Evolutionary conservation across 495 filamentous ascomycete genomes (phyloP), one percentile per base, ranked within the genome.

Genomic region (Aspergillus mulundensis): DNA sequence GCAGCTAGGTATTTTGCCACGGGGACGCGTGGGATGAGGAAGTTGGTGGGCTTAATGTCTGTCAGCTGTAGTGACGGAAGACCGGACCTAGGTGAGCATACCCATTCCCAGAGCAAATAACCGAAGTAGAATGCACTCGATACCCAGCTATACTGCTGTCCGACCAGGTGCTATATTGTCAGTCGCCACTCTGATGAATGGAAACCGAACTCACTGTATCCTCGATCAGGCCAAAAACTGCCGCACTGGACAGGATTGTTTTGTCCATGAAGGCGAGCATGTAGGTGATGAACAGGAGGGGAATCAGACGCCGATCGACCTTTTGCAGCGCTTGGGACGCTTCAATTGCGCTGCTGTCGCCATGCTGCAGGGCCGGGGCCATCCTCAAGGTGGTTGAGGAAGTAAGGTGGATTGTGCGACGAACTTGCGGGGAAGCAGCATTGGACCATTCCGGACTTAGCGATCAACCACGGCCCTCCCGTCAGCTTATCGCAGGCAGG

Each of bases 111-210:
- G 58, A 63, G 67, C 28, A 83, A 66, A 58, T 77, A 87, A 4
- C 85, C 84, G 58, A 86, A 80, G 61, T 86, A 84, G 70, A 85
- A 86, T 20, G 83, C 66, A n/a, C 73, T 77, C 2, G 73, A 77
- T 0, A 84, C 72, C 80, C 80, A 86, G 58, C 71, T 81, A 53
- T 85, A 85, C 51, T 85, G 75, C 5, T 75, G 68, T 23, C 82
- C 82, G 21, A 71, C 66, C 4, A 86, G 67, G 7, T 60, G 50
- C 61, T 63, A 24, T 41, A 28, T 73, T 51, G 81, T 74, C 14
- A 24, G 20, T 3, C n/a, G n/a, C 14, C 5, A 8, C 34, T 12
- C 18, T 10, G 15, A 40, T 5, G 14, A 34, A 23, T 20, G 20
- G 28, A 14, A 32, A 20, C 2, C 11, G 15, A 14, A 32, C 57